phyloP scores from a whole-genome alignment of 2,329 filamentous ascomycete genomes.

The Aspergillus quadrilineatus region DNA sequence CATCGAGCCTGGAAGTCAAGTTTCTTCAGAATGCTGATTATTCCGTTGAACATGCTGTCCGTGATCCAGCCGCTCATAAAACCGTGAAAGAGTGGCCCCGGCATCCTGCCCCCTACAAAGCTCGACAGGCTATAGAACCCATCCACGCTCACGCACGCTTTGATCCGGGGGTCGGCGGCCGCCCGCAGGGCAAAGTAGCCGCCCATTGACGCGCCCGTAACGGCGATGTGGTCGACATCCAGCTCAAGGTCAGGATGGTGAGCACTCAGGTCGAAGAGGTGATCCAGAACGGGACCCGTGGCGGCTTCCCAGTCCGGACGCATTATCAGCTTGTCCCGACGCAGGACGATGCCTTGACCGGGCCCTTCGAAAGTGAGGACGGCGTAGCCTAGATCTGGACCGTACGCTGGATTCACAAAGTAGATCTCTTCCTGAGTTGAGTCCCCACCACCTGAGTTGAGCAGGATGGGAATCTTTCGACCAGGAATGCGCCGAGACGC shows the following conservation, averaged over 20 bases:
- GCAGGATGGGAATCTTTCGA: conserved; percentile 36
- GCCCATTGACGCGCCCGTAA: background rate
- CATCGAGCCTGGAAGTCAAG: background rate
- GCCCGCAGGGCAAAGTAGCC: conserved; percentile 42
- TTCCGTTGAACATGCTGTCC: background rate
- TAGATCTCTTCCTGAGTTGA: conserved; percentile 45
- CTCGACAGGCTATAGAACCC: conserved; percentile 24
- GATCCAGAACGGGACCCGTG: background rate
- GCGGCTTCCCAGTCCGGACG: background rate
- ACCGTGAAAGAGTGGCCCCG: background rate
- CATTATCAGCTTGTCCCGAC: conserved; percentile 22
- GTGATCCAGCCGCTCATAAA: background rate
- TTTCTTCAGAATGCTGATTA: too few relatives aligned
- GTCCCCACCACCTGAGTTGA: conserved; percentile 41
- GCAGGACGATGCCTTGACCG: conserved; percentile 45
- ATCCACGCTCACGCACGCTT: conserved; percentile 45
- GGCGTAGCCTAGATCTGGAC: conserved; percentile 41
- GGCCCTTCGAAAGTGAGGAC: conserved; percentile 49
- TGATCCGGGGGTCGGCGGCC: conserved; percentile 44
- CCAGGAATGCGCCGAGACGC: conserved; percentile 1
- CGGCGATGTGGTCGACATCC: background rate
- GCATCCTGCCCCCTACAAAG: background rate
- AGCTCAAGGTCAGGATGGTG: background rate
- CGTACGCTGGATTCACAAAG: conserved; percentile 30
- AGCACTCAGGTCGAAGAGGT: background rate